Percentiles rank a stretch among this genome's conserved stretches.
Conservation (phyloP, 2,329 filamentous ascomycete species). For the Alternaria sp. region DNA sequence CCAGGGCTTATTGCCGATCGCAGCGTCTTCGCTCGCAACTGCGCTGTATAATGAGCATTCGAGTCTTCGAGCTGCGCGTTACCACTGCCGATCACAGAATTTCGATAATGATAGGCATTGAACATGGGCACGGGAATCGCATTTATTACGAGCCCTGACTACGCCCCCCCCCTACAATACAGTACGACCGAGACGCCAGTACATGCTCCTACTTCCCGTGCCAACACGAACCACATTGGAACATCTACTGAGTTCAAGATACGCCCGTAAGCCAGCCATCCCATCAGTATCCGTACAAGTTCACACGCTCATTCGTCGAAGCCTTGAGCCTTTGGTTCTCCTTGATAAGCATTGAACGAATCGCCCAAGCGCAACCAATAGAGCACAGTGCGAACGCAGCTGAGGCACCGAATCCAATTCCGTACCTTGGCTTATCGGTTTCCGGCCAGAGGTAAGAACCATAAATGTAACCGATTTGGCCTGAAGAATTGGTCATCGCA, state of each 20-base stretch:
- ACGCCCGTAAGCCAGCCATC: background rate
- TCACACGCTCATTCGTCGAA: conserved; percentile 39
- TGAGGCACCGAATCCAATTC: conserved; percentile 42
- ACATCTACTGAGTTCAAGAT: background rate
- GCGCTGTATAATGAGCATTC: too few species aligned
- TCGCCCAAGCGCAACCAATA: conserved; percentile 42
- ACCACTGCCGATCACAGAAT: too few species aligned
- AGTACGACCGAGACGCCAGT: too few species aligned
- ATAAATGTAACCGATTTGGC: conserved; percentile 44
- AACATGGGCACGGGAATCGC: too few species aligned
- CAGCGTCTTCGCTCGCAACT: too few species aligned
- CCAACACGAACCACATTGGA: too few species aligned
- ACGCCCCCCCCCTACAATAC: too few species aligned
- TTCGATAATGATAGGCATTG: too few species aligned
- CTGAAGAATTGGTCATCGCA: conserved; percentile 42
- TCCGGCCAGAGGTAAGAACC: conserved; percentile 42
- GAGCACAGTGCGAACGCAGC: conserved; percentile 40
- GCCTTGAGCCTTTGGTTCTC: conserved; percentile 38
- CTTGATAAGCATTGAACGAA: conserved; percentile 38
- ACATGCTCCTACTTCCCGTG: too few species aligned
- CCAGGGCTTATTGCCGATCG: too few species aligned
- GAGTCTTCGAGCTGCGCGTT: too few species aligned
- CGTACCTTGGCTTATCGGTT: conserved; percentile 36
- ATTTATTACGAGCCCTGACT: too few species aligned
- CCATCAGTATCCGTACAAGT: conserved; percentile 40